A percentile compares a stretch with the other conserved stretches of the same genome.
These are phyloP conservation scores for Geotrichum aggregatum DNA, from an alignment of 1,139 yeast species.

Conservation along the genomic window DNA sequence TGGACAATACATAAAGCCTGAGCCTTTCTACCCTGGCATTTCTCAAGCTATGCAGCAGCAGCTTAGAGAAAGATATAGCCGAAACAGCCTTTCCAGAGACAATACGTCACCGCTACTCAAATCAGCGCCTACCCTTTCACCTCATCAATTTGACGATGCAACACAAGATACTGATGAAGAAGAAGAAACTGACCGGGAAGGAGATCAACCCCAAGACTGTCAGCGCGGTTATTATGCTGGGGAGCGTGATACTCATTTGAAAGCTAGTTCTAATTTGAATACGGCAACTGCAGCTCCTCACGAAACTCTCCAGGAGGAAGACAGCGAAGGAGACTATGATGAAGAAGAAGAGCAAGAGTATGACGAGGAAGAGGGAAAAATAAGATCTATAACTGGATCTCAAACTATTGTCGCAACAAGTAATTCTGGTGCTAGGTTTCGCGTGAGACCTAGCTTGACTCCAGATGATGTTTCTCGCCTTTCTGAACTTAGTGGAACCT, in stretches of 20 bases:
- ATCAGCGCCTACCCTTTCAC: slow-evolving; percentile 1
- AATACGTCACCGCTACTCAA: neutral
- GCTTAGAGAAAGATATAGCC: slow-evolving; percentile 5
- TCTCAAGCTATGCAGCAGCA: slow-evolving; percentile 4
- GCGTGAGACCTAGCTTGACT: slow-evolving; percentile 37
- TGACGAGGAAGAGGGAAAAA: neutral
- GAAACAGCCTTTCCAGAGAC: slow-evolving; percentile 1
- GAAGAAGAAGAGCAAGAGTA: neutral
- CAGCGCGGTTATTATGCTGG: no score
- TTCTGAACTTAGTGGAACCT: slow-evolving; percentile 12
- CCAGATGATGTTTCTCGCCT: slow-evolving; percentile 32
- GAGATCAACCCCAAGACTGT: no score
- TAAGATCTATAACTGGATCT: neutral
- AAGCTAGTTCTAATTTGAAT: no score
- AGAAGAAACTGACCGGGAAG: neutral
- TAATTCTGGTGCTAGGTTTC: slow-evolving; percentile 29
- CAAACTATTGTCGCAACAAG: slow-evolving; percentile 16
- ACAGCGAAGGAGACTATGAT: neutral
- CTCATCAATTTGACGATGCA: slow-evolving; percentile 12
- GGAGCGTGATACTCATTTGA: no score
- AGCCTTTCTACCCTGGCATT: neutral
- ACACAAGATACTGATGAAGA: slow-evolving; percentile 5
- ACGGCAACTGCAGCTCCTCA: no score
- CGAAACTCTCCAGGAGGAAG: no score
- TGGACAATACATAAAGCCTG: slow-evolving; percentile 9